Percentiles rank a stretch among this genome's conserved stretches.
These are phyloP conservation scores for Grigorovia yakushimaensis DNA, from an alignment of 805 yeast genomes.

Conservation along the genomic window DNA sequence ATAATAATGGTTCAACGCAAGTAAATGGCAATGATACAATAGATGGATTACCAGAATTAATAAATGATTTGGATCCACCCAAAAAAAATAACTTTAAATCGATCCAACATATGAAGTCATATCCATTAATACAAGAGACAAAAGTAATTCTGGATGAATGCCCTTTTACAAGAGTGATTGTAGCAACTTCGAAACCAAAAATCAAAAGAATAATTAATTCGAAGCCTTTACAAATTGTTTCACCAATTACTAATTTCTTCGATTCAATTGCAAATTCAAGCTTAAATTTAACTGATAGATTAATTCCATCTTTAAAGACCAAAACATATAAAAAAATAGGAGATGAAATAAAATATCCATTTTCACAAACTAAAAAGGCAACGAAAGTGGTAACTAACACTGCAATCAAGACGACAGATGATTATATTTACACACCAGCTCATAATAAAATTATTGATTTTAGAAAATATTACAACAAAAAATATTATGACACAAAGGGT, in stretches of 20 bases:
- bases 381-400: constrained; percentile 30
- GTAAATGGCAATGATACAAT: not conserved
- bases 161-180: constrained; percentile 30
- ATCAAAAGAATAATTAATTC: constrained; percentile 23
- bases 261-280: constrained; percentile 48
- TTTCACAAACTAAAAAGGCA: constrained; percentile 34
- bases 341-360: constrained; percentile 43
- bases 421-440: constrained; percentile 38
- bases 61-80: not conserved
- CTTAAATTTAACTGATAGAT: constrained; percentile 47
- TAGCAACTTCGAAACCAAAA: constrained; percentile 28
- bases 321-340: constrained; percentile 40
- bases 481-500: constrained; percentile 48
- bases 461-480: constrained; percentile 42
- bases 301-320: constrained; percentile 51
- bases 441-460: constrained; percentile 37
- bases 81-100: constrained; percentile 19
- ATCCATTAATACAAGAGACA: constrained; percentile 40
- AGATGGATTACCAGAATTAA: not conserved
- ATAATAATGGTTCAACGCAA: not conserved
- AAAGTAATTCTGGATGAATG: constrained; percentile 27
- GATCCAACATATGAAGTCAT: constrained; percentile 35
- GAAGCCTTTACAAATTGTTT: constrained; percentile 28
- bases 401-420: constrained; percentile 23
- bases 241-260: constrained; percentile 37